phyloP scores from a whole-genome alignment of 2,329 filamentous ascomycete genomes.

The Aspergillus sp. region DNA sequence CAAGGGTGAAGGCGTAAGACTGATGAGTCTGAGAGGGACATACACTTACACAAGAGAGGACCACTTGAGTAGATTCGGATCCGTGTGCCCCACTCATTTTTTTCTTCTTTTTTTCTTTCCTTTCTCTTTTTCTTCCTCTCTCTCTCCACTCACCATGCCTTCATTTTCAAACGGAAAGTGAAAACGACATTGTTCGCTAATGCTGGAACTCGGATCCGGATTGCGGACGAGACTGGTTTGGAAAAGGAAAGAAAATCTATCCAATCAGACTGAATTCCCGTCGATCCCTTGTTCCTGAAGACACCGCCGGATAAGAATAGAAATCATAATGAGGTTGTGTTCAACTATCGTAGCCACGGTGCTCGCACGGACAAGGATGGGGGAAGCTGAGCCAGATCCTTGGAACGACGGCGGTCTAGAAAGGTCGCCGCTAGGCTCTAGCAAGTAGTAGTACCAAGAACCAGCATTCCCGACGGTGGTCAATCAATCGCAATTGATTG shows the following conservation, averaged over 20 bases:
- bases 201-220: neutral
- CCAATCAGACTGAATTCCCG: neutral
- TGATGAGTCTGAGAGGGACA: neutral
- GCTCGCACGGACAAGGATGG: slow-evolving; percentile 14
- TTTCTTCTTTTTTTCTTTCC: neutral
- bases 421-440: slow-evolving; percentile 15
- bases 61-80: too few relatives aligned
- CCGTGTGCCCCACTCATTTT: neutral
- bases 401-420: slow-evolving; percentile 23
- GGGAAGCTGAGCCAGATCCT: slow-evolving; percentile 16
- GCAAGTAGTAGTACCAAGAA: neutral
- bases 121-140: neutral
- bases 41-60: too few relatives aligned
- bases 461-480: slow-evolving; percentile 10
- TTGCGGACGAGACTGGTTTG: slow-evolving; percentile 1
- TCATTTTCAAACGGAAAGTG: neutral
- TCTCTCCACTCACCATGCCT: neutral
- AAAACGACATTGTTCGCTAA: neutral
- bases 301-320: slow-evolving; percentile 10
- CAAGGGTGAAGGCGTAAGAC: neutral
- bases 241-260: neutral
- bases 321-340: slow-evolving; percentile 6
- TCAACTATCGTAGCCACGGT: slow-evolving; percentile 11
- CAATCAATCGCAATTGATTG: neutral
- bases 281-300: slow-evolving; percentile 10